These are phyloP conservation scores for Erodium moschatum DNA, from an alignment of 441 rosid species.

Conservation along the genomic window DNA sequence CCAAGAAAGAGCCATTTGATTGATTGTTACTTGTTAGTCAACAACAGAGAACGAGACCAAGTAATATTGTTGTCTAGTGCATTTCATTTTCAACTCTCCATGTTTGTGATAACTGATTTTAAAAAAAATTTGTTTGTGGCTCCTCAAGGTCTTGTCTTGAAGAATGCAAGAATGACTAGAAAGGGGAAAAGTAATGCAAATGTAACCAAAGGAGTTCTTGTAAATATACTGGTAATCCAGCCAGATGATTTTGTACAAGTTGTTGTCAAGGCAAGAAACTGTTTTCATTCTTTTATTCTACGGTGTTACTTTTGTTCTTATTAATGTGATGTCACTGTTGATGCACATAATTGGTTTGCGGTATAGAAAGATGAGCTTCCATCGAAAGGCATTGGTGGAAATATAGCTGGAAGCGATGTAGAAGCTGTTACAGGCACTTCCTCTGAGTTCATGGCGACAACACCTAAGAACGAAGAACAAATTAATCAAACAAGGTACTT, in stretches of 20 bases:
- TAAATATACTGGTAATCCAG: background rate
- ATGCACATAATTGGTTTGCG: background rate
- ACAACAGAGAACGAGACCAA: background rate
- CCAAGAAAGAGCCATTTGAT: background rate
- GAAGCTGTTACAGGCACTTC: conserved; percentile 3
- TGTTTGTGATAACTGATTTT: background rate
- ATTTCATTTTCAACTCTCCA: background rate
- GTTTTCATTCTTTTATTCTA: background rate
- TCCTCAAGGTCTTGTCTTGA: conserved; percentile 1
- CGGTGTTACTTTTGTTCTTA: background rate
- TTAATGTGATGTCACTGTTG: background rate
- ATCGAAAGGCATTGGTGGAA: background rate
- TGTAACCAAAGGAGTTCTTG: background rate
- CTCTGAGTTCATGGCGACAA: background rate
- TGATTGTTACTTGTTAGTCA: background rate
- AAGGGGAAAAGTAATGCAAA: conserved; percentile 7
- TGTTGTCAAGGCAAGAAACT: conserved; percentile 3
- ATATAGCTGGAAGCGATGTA: background rate
- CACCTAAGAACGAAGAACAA: background rate
- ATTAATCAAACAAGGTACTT: conserved; percentile 5
- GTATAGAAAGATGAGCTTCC: background rate
- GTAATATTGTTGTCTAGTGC: background rate
- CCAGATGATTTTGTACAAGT: conserved; percentile 7
- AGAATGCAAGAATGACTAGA: conserved; percentile 8
- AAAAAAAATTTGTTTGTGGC: background rate